These are phyloP conservation scores for Tolypocladium ophioglossoides DNA, from an alignment of 2,329 filamentous ascomycete genomes.

Conservation along the genomic window DNA sequence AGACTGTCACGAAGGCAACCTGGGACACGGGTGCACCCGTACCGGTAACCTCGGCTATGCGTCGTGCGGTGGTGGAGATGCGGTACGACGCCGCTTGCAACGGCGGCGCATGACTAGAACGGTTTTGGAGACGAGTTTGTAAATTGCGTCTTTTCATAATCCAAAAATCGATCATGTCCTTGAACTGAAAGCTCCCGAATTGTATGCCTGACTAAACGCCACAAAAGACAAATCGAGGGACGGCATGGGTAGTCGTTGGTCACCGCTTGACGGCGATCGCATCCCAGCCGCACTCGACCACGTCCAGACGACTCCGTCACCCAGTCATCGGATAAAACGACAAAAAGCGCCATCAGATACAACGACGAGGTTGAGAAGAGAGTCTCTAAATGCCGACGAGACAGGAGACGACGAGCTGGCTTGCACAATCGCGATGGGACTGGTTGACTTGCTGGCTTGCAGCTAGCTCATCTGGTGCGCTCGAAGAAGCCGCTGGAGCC, in stretches of 20 bases:
- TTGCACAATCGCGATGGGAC: background rate
- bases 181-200: background rate
- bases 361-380: background rate
- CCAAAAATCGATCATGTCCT: background rate
- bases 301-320: background rate
- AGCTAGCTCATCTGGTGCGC: conserved; percentile 59
- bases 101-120: background rate
- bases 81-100: background rate
- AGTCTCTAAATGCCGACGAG: background rate
- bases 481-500: conserved; percentile 86
- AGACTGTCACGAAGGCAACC: background rate
- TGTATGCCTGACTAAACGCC: background rate
- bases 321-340: background rate
- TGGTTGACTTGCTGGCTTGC: background rate
- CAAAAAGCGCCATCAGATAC: background rate
- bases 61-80: conserved; percentile 4
- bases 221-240: background rate
- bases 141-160: background rate
- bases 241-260: background rate
- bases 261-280: background rate
- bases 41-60: conserved; percentile 8
- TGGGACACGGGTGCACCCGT: background rate
- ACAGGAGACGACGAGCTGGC: background rate
- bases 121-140: background rate
- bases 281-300: background rate